Evolutionary conservation across 768 basidiomycete species (phyloP), one percentile per base, ranked within the genome.

Genomic region (Mycena crocata): DNA sequence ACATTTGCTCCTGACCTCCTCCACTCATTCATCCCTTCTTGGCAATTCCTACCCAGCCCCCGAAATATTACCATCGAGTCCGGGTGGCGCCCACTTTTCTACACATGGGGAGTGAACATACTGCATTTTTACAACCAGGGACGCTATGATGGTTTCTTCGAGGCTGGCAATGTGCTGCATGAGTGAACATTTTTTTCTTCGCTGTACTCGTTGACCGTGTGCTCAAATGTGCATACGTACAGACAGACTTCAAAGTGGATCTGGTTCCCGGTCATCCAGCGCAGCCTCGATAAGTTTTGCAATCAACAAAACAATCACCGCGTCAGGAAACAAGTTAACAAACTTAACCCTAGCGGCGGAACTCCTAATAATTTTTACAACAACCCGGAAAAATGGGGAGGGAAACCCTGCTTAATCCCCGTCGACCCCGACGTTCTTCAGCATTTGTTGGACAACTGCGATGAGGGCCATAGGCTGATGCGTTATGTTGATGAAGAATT

Each of bases 21-120:
- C 7, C 35, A 50, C 14, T 8, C 14, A 6, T 6, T 48, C 1
- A 13, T 62, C 32, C 60, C 49, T 2, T 23, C 35, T 1, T 52
- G 49, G 49, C 17, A 10, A 17, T 51, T 32, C 26, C 1, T 62
- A 17, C 9, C 31, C 15, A 51, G 48, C 15, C 30, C 13, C 5
- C 60, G 37, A 8, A 62, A 62, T 40, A 62, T 62, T 3, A 62
- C 60, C 1, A 49, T 52, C 24, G 48, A 62, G 26, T 39, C 34
- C 1, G 31, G 48, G 13, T 62, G 60, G 60, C 26, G 58, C 3
- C n/a, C 58, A n/a, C 15, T 46, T 2, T 60, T 60, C 44, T 46
- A 46, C 32, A 60, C 40, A 26, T 60, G 58, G 58, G 58, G 58
- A 17, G 21, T 48, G 2, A 60, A 60, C 35, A 9, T 46, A 19